Conservation (phyloP, 176 grass and related monocot genomes). For the Oryza glaberrima region DNA sequence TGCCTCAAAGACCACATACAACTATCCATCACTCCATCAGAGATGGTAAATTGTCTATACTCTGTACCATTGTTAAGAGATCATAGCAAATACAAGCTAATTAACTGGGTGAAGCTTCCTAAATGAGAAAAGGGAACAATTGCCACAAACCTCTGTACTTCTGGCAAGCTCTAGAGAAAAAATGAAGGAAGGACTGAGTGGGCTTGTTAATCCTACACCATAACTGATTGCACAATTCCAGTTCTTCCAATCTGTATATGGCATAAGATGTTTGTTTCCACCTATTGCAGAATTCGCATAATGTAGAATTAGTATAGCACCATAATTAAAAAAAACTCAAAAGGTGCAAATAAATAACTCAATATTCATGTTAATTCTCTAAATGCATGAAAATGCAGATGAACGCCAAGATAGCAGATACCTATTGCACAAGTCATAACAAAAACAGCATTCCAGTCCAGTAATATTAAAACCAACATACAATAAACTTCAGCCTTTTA, state of each 20-base stretch:
- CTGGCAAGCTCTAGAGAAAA: slow-evolving; percentile 74
- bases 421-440: not conserved
- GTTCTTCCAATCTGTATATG: slow-evolving; percentile 70
- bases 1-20: not conserved
- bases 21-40: not conserved
- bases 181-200: slow-evolving; percentile 86
- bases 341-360: slow-evolving; percentile 20
- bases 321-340: slow-evolving; percentile 24
- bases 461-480: slow-evolving; percentile 10
- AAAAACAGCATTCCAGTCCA: not conserved
- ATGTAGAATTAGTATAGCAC: slow-evolving; percentile 35
- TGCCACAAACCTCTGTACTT: slow-evolving; percentile 65
- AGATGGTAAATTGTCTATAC: not conserved
- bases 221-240: slow-evolving; percentile 93
- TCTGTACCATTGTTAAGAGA: not conserved
- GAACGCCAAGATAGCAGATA: not conserved
- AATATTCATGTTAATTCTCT: slow-evolving; percentile 17
- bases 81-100: slow-evolving; percentile 18
- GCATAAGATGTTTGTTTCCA: slow-evolving; percentile 55
- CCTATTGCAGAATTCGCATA: slow-evolving; percentile 44
- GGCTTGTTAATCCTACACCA: slow-evolving; percentile 74
- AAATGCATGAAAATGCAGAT: slow-evolving; percentile 18
- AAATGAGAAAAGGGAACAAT: not conserved
- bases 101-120: not conserved
- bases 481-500: not conserved